Conservation (phyloP, 495 filamentous ascomycete genomes). For the Aspergillus heteromorphus region DNA sequence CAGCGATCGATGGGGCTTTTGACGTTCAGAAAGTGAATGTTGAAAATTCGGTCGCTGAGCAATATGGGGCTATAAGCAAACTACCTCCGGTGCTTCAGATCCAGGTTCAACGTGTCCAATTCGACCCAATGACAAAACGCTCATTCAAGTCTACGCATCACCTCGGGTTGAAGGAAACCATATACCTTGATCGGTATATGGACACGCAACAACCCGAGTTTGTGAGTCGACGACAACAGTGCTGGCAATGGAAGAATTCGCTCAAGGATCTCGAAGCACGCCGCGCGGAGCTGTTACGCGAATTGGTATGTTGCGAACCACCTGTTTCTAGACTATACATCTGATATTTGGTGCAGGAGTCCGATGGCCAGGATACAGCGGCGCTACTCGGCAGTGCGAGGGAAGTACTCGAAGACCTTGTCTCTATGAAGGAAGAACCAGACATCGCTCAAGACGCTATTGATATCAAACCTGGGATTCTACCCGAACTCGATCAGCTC, state of each 20-base stretch:
- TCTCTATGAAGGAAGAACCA: conserved; percentile 17
- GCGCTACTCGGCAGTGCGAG: conserved; percentile 27
- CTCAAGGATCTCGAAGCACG: conserved; percentile 51
- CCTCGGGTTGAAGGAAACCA: conserved; percentile 63
- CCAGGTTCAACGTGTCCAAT: conserved; percentile 76
- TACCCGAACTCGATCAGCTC: conserved; percentile 27
- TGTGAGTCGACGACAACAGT: conserved; percentile 54
- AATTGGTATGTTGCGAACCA: conserved; percentile 30
- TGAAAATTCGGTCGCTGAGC: conserved; percentile 54
- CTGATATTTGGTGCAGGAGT: conserved; percentile 21
- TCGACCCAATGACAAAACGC: conserved; percentile 51
- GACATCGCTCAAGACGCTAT: conserved; percentile 23
- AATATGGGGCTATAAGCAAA: conserved; percentile 69
- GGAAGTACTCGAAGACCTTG: conserved; percentile 28
- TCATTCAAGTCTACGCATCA: conserved; percentile 75
- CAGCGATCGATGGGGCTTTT: conserved; percentile 78
- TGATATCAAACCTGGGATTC: conserved; percentile 24
- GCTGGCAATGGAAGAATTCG: conserved; percentile 69
- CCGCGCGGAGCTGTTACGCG: conserved; percentile 40
- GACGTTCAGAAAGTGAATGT: conserved; percentile 69
- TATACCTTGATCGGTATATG: conserved; percentile 90
- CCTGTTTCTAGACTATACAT: background rate
- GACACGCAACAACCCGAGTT: conserved; percentile 57
- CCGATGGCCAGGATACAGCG: conserved; percentile 28
- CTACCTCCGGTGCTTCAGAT: conserved; percentile 85